Evolutionary conservation across 225 moss, liverwort and hornwort genomes (phyloP), one percentile per base, ranked within the genome.

Genomic region (Physcomitrellopsis africana): DNA sequence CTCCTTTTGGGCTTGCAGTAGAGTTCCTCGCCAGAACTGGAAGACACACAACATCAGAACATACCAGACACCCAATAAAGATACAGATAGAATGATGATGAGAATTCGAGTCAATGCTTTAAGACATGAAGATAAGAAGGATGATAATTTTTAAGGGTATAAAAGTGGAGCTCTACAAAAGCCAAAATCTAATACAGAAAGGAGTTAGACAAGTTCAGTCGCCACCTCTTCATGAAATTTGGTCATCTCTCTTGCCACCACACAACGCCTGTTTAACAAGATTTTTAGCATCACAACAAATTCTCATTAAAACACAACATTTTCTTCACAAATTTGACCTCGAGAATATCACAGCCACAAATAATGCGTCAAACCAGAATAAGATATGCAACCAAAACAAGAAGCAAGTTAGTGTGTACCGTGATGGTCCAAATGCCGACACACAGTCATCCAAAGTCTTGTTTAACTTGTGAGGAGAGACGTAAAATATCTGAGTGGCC

Each of bases 161-260:
- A 68, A 57, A 56, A 43, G 27, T 52, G 45, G 23, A 2, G 8
- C 5, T 74, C 32, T 7, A 60, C 44, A 46, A 67, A 73, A 69
- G 41, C 18, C 16, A 12, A 37, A 52, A 7, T 49, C 52, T 16
- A 43, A 45, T 37, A 53, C 14, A 45, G 12, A 10, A 58, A 51
- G 37, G 32, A 60, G 24, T 12, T 1, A 26, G 16, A 41, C 45
- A 55, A 67, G 43, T 60, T 26, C 14, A 73, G 51, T n/a, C n/a
- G 68, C 65, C 81, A 99, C 99, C 95, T 95, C 99, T 84, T 99
- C 99, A 54, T 99, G 95, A 73, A 89, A 66, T 84, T 99, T 99
- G 53, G 99, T 99, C 89, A 99, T 93, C 76, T 99, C 99, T 83
- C 99, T 92, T 60, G 99, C 99, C 66, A 99, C 88, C 69, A 90